A percentile compares a stretch with the other conserved stretches of the same genome.
Evolutionary conservation across 2,329 filamentous ascomycete genomes (phyloP).

Genomic region (Paecilomyces sp.): DNA sequence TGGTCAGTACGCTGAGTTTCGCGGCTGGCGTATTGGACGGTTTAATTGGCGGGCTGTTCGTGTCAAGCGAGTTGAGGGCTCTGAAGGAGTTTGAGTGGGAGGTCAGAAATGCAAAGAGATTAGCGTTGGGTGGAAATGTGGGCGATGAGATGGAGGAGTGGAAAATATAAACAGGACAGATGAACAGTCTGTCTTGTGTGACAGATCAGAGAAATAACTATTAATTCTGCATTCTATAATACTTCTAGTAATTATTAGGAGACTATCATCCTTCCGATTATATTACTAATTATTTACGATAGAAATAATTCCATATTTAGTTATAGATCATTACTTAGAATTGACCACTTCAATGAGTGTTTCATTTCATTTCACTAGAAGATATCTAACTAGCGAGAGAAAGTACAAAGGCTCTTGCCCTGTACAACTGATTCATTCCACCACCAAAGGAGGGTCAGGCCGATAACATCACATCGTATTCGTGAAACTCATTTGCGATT

Average conservation of each 20-base stretch:
- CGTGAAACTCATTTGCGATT: not conserved
- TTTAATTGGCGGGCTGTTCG: slow-evolving; percentile 78
- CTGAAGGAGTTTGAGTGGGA: slow-evolving; percentile 94
- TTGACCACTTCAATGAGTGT: not conserved
- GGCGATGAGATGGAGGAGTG: slow-evolving; percentile 2
- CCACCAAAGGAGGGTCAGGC: not conserved
- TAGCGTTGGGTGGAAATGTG: slow-evolving; percentile 2
- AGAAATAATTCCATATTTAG: not conserved
- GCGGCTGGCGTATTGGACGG: slow-evolving; percentile 74
- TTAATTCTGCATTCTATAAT: not conserved
- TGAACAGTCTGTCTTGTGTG: not conserved
- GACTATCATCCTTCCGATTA: not conserved
- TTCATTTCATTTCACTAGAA: not conserved
- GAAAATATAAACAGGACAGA: not conserved
- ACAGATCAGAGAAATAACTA: not conserved
- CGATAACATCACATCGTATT: not conserved
- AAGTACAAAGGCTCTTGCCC: not conserved
- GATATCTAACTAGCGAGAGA: not conserved
- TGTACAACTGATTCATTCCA: not conserved
- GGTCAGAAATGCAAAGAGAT: slow-evolving; percentile 58
- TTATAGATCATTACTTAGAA: not conserved
- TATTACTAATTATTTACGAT: not conserved
- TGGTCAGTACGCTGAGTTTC: slow-evolving; percentile 72
- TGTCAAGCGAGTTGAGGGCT: slow-evolving; percentile 72
- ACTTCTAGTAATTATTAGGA: not conserved